phyloP scores from a whole-genome alignment of 1,284 basidiomycete species.

The Cystobasidiaceae sp. region DNA sequence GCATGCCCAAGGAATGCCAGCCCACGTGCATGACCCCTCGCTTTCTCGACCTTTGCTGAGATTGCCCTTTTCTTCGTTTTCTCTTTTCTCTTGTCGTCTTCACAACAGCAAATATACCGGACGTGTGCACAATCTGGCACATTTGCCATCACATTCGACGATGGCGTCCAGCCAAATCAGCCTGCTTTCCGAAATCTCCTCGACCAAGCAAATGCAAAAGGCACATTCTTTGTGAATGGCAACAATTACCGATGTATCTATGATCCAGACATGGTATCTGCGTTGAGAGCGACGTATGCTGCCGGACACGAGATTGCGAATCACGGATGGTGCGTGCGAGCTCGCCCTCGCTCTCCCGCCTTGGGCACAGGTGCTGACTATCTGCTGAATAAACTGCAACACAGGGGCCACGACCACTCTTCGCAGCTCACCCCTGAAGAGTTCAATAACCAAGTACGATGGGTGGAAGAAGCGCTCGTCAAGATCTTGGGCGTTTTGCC shows the following conservation, averaged over 20 bases:
- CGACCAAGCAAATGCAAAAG: constrained; percentile 30
- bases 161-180: constrained; percentile 33
- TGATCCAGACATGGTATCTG: constrained; percentile 36
- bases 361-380: too few relatives aligned
- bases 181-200: constrained; percentile 30
- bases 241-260: constrained; percentile 39
- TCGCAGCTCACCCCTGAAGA: constrained; percentile 4
- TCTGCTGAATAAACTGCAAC: too few relatives aligned
- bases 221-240: constrained; percentile 37
- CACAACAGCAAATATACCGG: constrained; percentile 5
- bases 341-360: too few relatives aligned
- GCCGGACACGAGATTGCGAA: constrained; percentile 43
- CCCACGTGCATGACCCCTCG: too few relatives aligned
- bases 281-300: constrained; percentile 37
- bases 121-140: constrained; percentile 23
- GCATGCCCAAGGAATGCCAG: too few relatives aligned
- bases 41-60: too few relatives aligned
- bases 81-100: background rate
- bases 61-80: too few relatives aligned
- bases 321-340: constrained; percentile 38
- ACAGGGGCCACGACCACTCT: constrained; percentile 20
- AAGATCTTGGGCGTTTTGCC: constrained; percentile 45
- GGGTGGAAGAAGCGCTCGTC: constrained; percentile 37
- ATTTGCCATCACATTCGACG: constrained; percentile 40
- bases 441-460: constrained; percentile 13